These are phyloP conservation scores for Eragrostis tef DNA, from an alignment of 202 grass and related monocot genomes.

Conservation along the genomic window DNA sequence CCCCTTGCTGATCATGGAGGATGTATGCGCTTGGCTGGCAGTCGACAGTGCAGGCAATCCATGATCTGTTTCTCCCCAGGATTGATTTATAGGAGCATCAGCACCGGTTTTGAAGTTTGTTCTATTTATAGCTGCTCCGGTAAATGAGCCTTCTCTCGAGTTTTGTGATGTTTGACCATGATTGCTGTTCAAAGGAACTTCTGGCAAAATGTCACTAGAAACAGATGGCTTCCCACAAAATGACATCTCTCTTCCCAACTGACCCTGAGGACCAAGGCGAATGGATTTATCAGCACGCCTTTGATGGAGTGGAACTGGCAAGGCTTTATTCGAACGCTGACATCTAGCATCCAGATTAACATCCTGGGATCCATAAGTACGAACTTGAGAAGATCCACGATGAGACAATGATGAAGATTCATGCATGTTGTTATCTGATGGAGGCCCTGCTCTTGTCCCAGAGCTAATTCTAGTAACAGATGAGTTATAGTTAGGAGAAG, in stretches of 20 bases:
- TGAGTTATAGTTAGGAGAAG: conserved; percentile 47
- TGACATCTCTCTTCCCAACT: conserved; percentile 69
- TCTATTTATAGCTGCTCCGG: conserved; percentile 22
- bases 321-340: conserved; percentile 59
- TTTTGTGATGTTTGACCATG: conserved; percentile 42
- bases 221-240: conserved; percentile 58
- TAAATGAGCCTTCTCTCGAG: conserved; percentile 34
- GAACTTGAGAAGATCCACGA: conserved; percentile 55
- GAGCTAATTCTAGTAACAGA: conserved; percentile 27
- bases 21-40: conserved; percentile 36
- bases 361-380: conserved; percentile 63
- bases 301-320: conserved; percentile 60
- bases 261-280: conserved; percentile 72
- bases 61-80: conserved; percentile 48
- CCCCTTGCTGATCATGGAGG: conserved; percentile 26
- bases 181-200: conserved; percentile 45
- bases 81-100: conserved; percentile 31
- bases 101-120: conserved; percentile 21
- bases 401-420: conserved; percentile 43
- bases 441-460: conserved; percentile 35
- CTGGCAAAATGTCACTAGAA: conserved; percentile 47
- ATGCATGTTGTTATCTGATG: conserved; percentile 27
- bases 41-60: conserved; percentile 16
- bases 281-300: conserved; percentile 68
- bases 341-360: conserved; percentile 57